phyloP scores from a whole-genome alignment of 139 green algal genomes.

The Chlorella ohadii region DNA sequence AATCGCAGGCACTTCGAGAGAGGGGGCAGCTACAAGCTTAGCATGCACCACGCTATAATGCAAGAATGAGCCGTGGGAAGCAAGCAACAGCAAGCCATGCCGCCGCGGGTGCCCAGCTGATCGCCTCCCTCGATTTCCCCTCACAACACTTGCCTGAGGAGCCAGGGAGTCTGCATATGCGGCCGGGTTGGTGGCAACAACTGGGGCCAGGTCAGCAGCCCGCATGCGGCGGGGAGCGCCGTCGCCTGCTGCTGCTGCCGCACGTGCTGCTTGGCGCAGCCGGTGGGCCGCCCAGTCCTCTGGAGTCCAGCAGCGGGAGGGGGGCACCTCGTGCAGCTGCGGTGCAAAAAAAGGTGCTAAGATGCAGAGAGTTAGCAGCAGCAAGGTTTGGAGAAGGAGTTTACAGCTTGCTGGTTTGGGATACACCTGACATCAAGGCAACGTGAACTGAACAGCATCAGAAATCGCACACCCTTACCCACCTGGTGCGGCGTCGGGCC shows the following conservation, averaged over 20 bases:
- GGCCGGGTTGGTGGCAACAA: neutral
- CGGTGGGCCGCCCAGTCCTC: slow-evolving; percentile 55
- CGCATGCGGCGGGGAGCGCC: neutral
- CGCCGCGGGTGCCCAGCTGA: too few species aligned
- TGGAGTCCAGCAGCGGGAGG: slow-evolving; percentile 43
- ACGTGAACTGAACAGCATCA: neutral
- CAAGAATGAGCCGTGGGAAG: too few species aligned
- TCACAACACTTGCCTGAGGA: too few species aligned
- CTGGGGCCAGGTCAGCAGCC: slow-evolving; percentile 10
- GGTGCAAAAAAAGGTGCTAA: too few species aligned
- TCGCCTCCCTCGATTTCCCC: too few species aligned
- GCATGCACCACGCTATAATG: too few species aligned
- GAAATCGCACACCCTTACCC: neutral
- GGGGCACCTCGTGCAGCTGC: slow-evolving; percentile 51
- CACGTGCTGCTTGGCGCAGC: slow-evolving; percentile 19
- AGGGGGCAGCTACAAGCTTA: too few species aligned
- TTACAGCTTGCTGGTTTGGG: too few species aligned
- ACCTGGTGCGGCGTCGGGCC: slow-evolving; percentile 6
- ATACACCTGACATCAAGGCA: too few species aligned
- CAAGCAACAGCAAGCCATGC: neutral
- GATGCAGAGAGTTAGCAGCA: neutral
- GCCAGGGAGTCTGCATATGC: slow-evolving; percentile 15
- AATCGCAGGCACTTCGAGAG: too few species aligned
- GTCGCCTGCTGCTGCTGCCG: neutral
- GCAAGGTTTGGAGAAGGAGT: neutral